Evolutionary conservation across 2,329 filamentous ascomycete species (phyloP), one percentile per base, ranked within the genome.

Genomic region (Arthrinium puccinioides): DNA sequence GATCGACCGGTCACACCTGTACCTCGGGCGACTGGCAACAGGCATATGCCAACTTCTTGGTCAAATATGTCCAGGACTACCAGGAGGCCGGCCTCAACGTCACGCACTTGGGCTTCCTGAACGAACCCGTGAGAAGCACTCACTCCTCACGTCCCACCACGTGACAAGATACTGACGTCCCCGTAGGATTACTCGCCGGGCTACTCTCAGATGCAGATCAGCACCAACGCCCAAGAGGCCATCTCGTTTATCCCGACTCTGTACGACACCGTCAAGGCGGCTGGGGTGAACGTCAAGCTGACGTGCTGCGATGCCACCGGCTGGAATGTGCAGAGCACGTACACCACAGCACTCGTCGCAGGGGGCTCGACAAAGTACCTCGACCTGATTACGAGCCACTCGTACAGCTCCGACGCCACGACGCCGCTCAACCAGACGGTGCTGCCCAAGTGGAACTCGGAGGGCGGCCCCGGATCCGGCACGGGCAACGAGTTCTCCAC

Each of bases 21-120:
- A 51, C 53, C 6, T 57, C 53, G 6, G 62, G 64, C 4, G 66
- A 69, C 48, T 72, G 68, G 67, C 49, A 59, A 37, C 61, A 69
- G 46, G 63, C 67, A 3, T 72, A 67, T 37, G 69, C 68, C 26
- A 54, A 71, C 45, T 67, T 67, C 44, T 51, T 73, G 9, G 59
- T 68, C 4, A 59, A 67, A 41, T 71, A 70, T 49, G 57, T 72
- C 36, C 57, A 64, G 43, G 64, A 60, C 43, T 74, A 74, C 49
- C 48, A 54, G 14, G 52, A 62, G 32, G 55, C 57, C 3, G 66
- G 64, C 4, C 54, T 73, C 36, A 58, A 57, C 4, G 49, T 73
- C 28, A 64, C 64, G 2, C 64, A 69, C 37, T 50, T 70, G 3
- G 67, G 67, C 10, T 70, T 69, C 42, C 49, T 70, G 27, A 71